Evolutionary conservation across 2,329 filamentous ascomycete species (phyloP).

Genomic region (Sporothrix sp.): DNA sequence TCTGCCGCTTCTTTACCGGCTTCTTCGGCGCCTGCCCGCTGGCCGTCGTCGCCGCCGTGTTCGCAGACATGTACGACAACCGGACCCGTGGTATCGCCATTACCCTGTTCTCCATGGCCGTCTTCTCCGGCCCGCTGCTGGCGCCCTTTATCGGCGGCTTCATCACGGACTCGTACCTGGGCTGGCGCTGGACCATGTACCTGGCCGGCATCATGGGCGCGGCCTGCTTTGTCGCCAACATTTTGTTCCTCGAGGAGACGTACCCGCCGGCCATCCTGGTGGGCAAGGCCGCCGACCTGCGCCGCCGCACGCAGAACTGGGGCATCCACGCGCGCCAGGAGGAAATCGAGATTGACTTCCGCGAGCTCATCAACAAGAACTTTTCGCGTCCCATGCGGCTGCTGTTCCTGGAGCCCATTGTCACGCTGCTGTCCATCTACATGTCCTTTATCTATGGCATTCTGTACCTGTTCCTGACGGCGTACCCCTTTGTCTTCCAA

Average conservation of each 20-base stretch:
- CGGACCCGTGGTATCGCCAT: constrained; percentile 49
- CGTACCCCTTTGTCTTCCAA: constrained; percentile 73
- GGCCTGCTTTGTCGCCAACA: constrained; percentile 46
- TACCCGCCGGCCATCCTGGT: constrained; percentile 59
- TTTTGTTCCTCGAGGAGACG: constrained; percentile 57
- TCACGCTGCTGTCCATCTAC: constrained; percentile 58
- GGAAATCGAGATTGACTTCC: constrained; percentile 58
- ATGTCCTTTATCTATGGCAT: constrained; percentile 69
- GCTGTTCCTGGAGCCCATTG: constrained; percentile 59
- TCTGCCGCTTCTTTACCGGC: constrained; percentile 64
- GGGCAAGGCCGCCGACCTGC: constrained; percentile 49
- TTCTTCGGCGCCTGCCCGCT: constrained; percentile 62
- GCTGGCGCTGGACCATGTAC: constrained; percentile 68
- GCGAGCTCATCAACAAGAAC: constrained; percentile 55
- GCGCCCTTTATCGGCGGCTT: constrained; percentile 62
- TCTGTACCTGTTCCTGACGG: constrained; percentile 77
- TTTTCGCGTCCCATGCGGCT: constrained; percentile 56
- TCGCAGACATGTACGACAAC: constrained; percentile 63
- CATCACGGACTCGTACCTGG: constrained; percentile 51
- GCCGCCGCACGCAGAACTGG: constrained; percentile 57
- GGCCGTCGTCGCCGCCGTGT: constrained; percentile 60
- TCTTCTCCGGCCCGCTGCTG: constrained; percentile 58
- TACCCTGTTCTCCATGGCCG: constrained; percentile 48
- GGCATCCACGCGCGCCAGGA: constrained; percentile 63
- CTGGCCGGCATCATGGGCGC: constrained; percentile 54